Percentiles rank a stretch among this genome's conserved stretches.
Conservation (phyloP, 208 protist species). For the Acanthamoeba divionensis region DNA sequence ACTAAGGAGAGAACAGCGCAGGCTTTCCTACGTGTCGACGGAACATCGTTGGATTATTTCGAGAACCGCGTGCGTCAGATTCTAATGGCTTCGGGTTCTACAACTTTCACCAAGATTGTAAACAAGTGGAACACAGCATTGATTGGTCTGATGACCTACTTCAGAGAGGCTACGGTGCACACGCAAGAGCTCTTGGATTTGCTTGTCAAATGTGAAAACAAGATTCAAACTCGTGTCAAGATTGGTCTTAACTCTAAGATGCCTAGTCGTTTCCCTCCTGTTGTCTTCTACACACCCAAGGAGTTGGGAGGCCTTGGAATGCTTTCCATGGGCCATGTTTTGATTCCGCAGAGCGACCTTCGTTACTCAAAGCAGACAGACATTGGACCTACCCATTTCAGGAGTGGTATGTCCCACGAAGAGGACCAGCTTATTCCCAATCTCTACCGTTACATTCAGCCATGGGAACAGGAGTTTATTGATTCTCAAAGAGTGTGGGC, state of each 20-base stretch:
- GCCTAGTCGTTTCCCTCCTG: slow-evolving; percentile 98
- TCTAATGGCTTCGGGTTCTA: slow-evolving; percentile 99
- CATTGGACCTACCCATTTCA: slow-evolving; percentile 98
- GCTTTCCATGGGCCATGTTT: slow-evolving; percentile 99
- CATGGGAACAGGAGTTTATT: slow-evolving; percentile 99
- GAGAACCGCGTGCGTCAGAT: slow-evolving; percentile 97
- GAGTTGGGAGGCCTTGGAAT: slow-evolving; percentile 98
- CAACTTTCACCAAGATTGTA: slow-evolving; percentile 99
- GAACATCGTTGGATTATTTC: slow-evolving; percentile 94
- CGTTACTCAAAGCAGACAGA: slow-evolving; percentile 97
- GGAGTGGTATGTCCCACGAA: slow-evolving; percentile 96
- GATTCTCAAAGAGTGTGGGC: slow-evolving; percentile 99
- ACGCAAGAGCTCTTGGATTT: slow-evolving; percentile 96
- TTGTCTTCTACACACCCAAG: slow-evolving; percentile 99
- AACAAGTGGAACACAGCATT: slow-evolving; percentile 99
- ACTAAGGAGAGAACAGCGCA: slow-evolving; percentile 98
- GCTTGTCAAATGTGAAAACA: slow-evolving; percentile 99
- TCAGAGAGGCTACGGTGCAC: slow-evolving; percentile 93
- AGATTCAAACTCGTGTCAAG: slow-evolving; percentile 99
- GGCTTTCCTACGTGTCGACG: slow-evolving; percentile 97
- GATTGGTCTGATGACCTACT: slow-evolving; percentile 99
- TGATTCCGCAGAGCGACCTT: slow-evolving; percentile 98
- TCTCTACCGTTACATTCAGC: slow-evolving; percentile 99
- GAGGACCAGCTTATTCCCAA: slow-evolving; percentile 99
- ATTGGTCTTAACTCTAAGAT: slow-evolving; percentile 99